A percentile compares a stretch with the other conserved stretches of the same genome.
These are phyloP conservation scores for Crotalaria pallida DNA, from an alignment of 306 rosid species.

Conservation along the genomic window DNA sequence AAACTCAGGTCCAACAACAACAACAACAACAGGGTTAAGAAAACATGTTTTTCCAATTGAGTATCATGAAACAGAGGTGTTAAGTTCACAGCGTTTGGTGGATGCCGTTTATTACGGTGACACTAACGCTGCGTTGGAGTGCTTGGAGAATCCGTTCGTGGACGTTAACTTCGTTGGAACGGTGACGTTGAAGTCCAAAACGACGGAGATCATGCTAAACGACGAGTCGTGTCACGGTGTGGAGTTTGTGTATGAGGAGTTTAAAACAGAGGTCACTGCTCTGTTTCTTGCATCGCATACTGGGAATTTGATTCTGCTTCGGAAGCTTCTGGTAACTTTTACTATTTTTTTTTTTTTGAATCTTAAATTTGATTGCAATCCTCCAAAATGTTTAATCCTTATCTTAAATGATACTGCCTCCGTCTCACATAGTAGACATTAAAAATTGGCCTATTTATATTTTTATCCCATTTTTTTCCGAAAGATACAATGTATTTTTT, in stretches of 20 bases:
- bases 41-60: slow-evolving; percentile 48
- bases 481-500: no score
- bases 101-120: slow-evolving; percentile 42
- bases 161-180: slow-evolving; percentile 68
- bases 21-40: neutral
- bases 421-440: no score
- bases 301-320: slow-evolving; percentile 43
- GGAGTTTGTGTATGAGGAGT: slow-evolving; percentile 44
- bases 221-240: slow-evolving; percentile 54
- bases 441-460: no score
- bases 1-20: neutral
- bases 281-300: slow-evolving; percentile 56
- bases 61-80: slow-evolving; percentile 31
- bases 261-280: slow-evolving; percentile 61
- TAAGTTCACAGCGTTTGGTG: slow-evolving; percentile 40
- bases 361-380: no score
- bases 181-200: slow-evolving; percentile 44
- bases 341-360: neutral
- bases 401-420: no score
- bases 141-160: slow-evolving; percentile 29
- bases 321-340: slow-evolving; percentile 49
- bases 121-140: slow-evolving; percentile 22
- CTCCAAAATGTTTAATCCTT: no score
- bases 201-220: slow-evolving; percentile 43
- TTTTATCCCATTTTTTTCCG: no score